Percentiles rank a stretch among this genome's conserved stretches.
Evolutionary conservation across 176 grass and related monocot genomes (phyloP).

Genomic region (Raddia guianensis): DNA sequence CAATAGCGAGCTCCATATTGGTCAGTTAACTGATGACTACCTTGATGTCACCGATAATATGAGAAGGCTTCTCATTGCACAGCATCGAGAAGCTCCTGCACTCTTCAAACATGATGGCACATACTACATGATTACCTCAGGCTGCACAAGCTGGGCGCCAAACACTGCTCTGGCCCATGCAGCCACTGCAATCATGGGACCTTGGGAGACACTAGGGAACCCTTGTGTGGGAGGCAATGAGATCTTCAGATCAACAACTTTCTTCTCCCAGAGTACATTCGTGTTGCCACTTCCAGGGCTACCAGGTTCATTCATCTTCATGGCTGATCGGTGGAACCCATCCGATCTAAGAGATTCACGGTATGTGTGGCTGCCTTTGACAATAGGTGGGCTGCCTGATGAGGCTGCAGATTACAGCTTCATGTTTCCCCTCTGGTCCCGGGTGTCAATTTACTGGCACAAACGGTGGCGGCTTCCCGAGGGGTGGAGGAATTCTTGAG

Average conservation of each 20-base stretch:
- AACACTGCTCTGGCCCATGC: constrained; percentile 86
- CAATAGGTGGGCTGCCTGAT: constrained; percentile 73
- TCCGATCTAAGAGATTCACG: constrained; percentile 77
- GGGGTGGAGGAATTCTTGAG: constrained; percentile 67
- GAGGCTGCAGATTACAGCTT: constrained; percentile 96
- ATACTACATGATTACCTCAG: constrained; percentile 99
- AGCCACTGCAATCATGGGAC: constrained; percentile 76
- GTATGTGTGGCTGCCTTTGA: constrained; percentile 87
- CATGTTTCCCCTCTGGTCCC: constrained; percentile 92
- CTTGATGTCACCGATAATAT: constrained; percentile 65
- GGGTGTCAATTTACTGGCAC: constrained; percentile 96
- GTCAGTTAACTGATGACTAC: constrained; percentile 81
- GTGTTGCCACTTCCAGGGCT: constrained; percentile 76
- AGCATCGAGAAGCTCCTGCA: constrained; percentile 81
- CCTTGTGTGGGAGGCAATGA: constrained; percentile 86
- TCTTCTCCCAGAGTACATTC: constrained; percentile 93
- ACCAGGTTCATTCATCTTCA: constrained; percentile 85
- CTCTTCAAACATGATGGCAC: constrained; percentile 81
- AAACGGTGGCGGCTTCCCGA: constrained; percentile 75
- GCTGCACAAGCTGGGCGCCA: constrained; percentile 88
- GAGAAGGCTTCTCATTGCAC: constrained; percentile 65
- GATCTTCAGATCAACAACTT: constrained; percentile 77
- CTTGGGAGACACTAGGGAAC: constrained; percentile 89
- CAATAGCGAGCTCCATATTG: constrained; percentile 90
- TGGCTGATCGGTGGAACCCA: constrained; percentile 97